Percentiles rank a stretch among this genome's conserved stretches.
phyloP scores from a whole-genome alignment of 345 rosid species.

The Sapria himalayana region DNA sequence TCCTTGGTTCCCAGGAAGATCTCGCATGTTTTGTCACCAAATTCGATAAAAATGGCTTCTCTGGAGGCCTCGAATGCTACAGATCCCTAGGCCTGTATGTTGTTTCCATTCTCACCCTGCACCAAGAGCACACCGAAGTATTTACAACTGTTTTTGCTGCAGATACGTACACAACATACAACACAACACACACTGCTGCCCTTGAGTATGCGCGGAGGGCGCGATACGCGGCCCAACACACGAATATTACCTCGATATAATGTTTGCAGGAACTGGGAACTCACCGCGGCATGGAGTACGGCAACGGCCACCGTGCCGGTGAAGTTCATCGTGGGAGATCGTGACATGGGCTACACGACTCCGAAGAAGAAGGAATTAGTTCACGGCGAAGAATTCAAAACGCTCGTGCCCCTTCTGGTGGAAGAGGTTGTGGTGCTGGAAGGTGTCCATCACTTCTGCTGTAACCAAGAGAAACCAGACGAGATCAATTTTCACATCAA shows the following conservation, averaged over 20 bases:
- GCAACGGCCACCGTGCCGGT: slow-evolving; percentile 34
- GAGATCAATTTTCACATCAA: slow-evolving; percentile 30
- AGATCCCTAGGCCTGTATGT: slow-evolving; percentile 51
- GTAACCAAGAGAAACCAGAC: slow-evolving; percentile 51
- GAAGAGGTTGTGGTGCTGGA: slow-evolving; percentile 40
- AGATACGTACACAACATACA: too few relatives aligned
- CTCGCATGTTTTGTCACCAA: slow-evolving; percentile 23
- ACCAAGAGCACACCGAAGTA: too few relatives aligned
- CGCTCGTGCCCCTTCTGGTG: slow-evolving; percentile 33
- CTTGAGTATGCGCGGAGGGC: too few relatives aligned
- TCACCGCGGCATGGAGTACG: slow-evolving; percentile 47
- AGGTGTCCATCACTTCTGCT: slow-evolving; percentile 44
- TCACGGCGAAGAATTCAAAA: slow-evolving; percentile 25
- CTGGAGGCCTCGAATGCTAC: slow-evolving; percentile 61
- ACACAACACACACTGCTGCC: too few relatives aligned
- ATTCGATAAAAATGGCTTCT: slow-evolving; percentile 36
- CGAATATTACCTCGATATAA: too few relatives aligned
- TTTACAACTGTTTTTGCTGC: too few relatives aligned
- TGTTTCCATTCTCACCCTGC: too few relatives aligned
- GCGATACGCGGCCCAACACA: too few relatives aligned
- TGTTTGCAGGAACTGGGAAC: slow-evolving; percentile 66
- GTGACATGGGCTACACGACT: slow-evolving; percentile 41
- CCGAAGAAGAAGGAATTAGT: slow-evolving; percentile 44
- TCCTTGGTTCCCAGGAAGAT: slow-evolving; percentile 46
- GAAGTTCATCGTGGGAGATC: slow-evolving; percentile 40